Base-by-base conservation (phyloP, 2,329 filamentous ascomycete species). In the Aspergillus tubingensis region DNA sequence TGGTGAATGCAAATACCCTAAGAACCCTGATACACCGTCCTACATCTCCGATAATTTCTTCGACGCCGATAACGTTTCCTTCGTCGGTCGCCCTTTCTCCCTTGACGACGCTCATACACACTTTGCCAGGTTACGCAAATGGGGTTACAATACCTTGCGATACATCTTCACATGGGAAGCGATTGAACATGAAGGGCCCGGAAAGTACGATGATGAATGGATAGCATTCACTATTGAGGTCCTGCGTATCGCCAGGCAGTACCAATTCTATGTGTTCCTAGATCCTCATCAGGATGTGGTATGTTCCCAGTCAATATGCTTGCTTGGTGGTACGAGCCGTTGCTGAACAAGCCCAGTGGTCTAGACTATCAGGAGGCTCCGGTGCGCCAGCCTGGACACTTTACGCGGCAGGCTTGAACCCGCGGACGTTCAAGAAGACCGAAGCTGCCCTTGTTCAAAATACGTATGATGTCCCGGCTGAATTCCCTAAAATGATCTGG, bases 121-220 rank as follows among this genome's bases (percentile, higher is more conserved):
- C 75, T 97, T 99, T 76, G 85, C 91, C 11, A 86, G 93, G 47
- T 79, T 99, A 65, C 91, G 89, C 70, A 88, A 90, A 70, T 96
- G 89, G 82, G 95, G 95, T 13, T 99, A 96, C 83, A 99, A 98
- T 76, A 93, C 91, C 0, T 93, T 99, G 67, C 86, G 95, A 72
- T 99, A 99, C 77, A 83, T 99, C 68, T 99, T 98, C 74, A 98
- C 95, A 0, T 99, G 95, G 95, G 95, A 99, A 77, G 94, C 95
- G n/a, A 90, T 99, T 74, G 95, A 99, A 78, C 90, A 95, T 60
- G 88, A 88, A 1, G 94, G 94, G 0, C 95, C 96, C 0, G 92
- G 93, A 1, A 88, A 86, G 71, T 99, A 98, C 75, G 96, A 99
- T 70, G 92, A 99, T 72, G 88, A 91, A 63, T 99, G 91, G 85